Evolutionary conservation across 139 green algal species (phyloP), one percentile per base, ranked within the genome.

Genomic region (Astrephomene gubernaculifera): DNA sequence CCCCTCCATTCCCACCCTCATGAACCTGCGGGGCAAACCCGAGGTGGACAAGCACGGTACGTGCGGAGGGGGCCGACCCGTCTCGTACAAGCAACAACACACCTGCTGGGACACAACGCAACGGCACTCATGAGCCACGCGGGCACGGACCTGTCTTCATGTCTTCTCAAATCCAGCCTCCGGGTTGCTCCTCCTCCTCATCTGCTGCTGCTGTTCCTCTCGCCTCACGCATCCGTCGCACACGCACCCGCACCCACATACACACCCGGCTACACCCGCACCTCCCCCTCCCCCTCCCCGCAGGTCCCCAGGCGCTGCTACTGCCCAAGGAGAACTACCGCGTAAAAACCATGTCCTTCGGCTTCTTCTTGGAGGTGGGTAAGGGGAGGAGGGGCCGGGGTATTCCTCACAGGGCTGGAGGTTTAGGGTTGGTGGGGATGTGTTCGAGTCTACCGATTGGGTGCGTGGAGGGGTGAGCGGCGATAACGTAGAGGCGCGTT

Each of bases 341-440:
- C 9, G 92, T 98, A 31, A 79, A 81, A 24, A 94, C 91, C 87
- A 98, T 98, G 94, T 96, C 90, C 45, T 98, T 98, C 91, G 96
- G 95, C 19, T 96, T 97, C 64, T 95, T 99, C 27, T 94, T 98
- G 76, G 82, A 95, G 76, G 89, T 94, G 49, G 49, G 49, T 57
- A 17, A 57, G 49, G 49, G 49, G 49, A 12, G 49, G 49, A 57
- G 49, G 49, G 49, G 14, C 49, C 14, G 49, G 17, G 14, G 17
- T 12, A 12, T 57, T 12, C 49, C 14, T 12, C 49, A 25, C 12
- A 17, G 49, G 49, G 49, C 49, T 25, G 49, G 49, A 57, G 14
- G 49, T 12, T 57, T 17, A 17, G 61, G 61, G 61, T 70, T 4
- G 61, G n/a, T 41, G 17, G 61, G 61, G 5, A 9, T 29, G n/a